Evolutionary conservation across 257 asterid genomes (phyloP), one percentile per base, ranked within the genome.

Genomic region (Salvia miltiorrhiza): DNA sequence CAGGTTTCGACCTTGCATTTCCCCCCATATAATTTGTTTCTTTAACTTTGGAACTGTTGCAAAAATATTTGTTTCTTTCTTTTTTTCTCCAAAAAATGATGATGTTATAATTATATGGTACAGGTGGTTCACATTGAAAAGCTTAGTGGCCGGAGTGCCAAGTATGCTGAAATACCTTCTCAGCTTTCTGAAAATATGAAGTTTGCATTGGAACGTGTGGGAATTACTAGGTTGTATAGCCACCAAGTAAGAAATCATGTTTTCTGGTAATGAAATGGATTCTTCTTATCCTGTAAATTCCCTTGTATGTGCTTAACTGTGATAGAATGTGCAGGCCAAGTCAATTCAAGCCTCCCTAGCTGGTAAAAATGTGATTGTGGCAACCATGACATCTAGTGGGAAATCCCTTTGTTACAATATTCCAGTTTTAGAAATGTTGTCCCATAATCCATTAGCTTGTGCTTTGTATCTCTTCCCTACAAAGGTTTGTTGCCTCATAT

Each of bases 331-430:
- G 26, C 81, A 93, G 99, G 94, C 91, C 5, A 86, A 87, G 67
- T 89, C 97, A 61, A 83, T 90, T 60, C 83, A 81, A 83, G 97
- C 96, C 62, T 88, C 97, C 20, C 96, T 93, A 65, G 88, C 87
- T 63, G 95, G 97, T 56, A 86, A 93, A 78, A 83, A 87, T 83
- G 99, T 90, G 56, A 85, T 88, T 44, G 96, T 93, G 77, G 96
- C 96, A 67, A 93, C 96, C 78, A 83, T 88, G 96, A 93, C 99
- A 67, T 90, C 97, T 70, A 93, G 99, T 76, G 99, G 99, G 82
- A 93, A 93, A 82, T 93, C 99, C 66, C 99, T 93, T 74, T 93
- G 99, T 82, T 93, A 90, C 81, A 90, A 90, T 78, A 80, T 93
- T 66, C 99, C 99, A 41, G 95, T 93, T 81, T 58, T 93, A 83